phyloP scores from a whole-genome alignment of 1,284 basidiomycete genomes.

The Tilletia indica region DNA sequence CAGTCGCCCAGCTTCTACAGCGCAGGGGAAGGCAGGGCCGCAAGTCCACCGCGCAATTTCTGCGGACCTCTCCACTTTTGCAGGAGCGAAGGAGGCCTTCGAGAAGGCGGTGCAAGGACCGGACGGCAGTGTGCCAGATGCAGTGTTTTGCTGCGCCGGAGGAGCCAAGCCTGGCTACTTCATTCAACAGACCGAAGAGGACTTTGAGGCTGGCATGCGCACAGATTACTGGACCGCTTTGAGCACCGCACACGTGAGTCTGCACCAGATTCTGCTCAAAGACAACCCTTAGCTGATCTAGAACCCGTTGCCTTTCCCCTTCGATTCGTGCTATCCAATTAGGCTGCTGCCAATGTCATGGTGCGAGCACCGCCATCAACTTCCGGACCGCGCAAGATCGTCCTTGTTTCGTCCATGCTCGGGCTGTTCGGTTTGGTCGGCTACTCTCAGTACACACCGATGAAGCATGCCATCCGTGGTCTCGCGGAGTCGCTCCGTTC shows the following conservation, averaged over 20 bases:
- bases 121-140: constrained; percentile 66
- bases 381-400: constrained; percentile 62
- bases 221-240: constrained; percentile 63
- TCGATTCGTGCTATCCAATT: too few relatives aligned
- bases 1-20: background rate
- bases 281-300: background rate
- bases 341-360: constrained; percentile 75
- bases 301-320: too few relatives aligned
- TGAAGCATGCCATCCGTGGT: constrained; percentile 87
- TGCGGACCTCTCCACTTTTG: constrained; percentile 49
- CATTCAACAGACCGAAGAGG: constrained; percentile 66
- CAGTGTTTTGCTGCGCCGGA: constrained; percentile 75
- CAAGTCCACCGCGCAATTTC: constrained; percentile 28
- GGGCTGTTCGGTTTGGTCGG: constrained; percentile 79
- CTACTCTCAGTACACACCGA: constrained; percentile 80
- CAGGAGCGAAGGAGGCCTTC: constrained; percentile 35
- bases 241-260: constrained; percentile 72
- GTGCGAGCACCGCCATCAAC: background rate
- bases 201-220: constrained; percentile 62
- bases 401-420: constrained; percentile 78
- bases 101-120: constrained; percentile 58
- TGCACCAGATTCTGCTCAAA: background rate
- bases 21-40: constrained; percentile 18
- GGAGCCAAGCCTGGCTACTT: constrained; percentile 69
- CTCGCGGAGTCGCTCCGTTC: constrained; percentile 81